phyloP scores from a whole-genome alignment of 2,329 filamentous ascomycete species.

The Dothistroma septosporum region DNA sequence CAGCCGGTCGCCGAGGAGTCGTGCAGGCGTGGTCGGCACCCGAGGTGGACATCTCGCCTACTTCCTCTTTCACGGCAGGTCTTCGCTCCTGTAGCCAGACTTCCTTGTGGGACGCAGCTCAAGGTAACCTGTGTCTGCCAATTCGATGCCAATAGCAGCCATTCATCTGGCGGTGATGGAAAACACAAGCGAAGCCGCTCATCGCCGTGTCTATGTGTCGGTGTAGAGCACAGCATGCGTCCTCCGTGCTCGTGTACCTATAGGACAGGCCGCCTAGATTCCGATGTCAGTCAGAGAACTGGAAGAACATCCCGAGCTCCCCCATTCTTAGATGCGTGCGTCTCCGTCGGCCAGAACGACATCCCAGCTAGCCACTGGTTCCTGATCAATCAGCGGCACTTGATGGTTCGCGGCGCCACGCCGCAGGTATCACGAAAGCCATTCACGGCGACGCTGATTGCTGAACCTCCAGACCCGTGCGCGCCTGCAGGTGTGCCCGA shows the following conservation, averaged over 20 bases:
- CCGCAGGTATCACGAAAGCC: not conserved
- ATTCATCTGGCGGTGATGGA: not conserved
- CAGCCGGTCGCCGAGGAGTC: not conserved
- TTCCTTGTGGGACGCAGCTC: not conserved
- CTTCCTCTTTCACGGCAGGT: not conserved
- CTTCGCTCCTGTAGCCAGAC: not conserved
- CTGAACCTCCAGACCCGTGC: not conserved
- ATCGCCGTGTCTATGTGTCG: not conserved
- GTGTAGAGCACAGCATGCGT: not conserved
- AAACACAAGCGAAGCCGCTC: not conserved
- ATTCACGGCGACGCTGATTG: not conserved
- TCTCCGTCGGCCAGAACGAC: not conserved
- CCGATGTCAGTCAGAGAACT: not conserved
- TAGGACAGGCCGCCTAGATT: not conserved
- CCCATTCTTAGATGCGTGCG: not conserved
- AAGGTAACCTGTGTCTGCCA: not conserved
- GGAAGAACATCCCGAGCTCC: not conserved
- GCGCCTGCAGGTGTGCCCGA: constrained; percentile 1
- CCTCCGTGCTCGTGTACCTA: not conserved
- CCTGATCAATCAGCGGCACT: constrained; percentile 5
- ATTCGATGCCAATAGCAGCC: not conserved
- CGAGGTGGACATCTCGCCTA: not conserved
- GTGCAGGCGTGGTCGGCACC: not conserved
- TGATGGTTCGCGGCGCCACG: not conserved
- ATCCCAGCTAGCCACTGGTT: constrained; percentile 4